Evolutionary conservation across 2,329 filamentous ascomycete genomes (phyloP), one percentile per base, ranked within the genome.

Genomic region (Elsinoe necatrix): DNA sequence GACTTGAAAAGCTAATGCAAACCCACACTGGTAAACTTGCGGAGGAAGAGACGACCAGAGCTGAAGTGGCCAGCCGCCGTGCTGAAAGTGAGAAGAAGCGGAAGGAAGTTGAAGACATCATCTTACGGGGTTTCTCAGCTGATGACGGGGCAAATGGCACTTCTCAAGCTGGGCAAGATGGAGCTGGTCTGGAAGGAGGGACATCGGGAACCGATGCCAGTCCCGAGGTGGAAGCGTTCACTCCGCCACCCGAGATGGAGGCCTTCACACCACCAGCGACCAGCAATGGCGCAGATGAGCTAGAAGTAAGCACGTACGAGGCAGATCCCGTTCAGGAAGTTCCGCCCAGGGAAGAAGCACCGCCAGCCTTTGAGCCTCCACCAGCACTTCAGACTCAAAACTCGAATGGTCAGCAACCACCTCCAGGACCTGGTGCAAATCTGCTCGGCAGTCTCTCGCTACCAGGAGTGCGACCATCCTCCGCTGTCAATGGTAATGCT

Each of bases 51-150:
- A 72, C 77, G 3, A 78, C 85, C 34, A 75, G 83, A n/a, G 68
- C 77, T 5, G 80, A 86, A 14, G 72, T 97, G 18, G 73, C 77
- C 2, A 76, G 75, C n/a, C 83, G 85, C 57, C 89, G 86, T 63
- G 72, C 75, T 1, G 82, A 84, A 57, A 88, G 90, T 14, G 91
- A 96, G 64, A 75, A 78, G 16, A 91, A 89, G 72, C 95, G 95
- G 71, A 83, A 85, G 54, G 86, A 93, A 48, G 90, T 98, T 6
- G 93, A 98, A 70, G 83, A 92, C 62, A 85, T 83, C 50, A 97
- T 98, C 63, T 89, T 98, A 80, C 83, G 86, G 54, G 89, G 88
- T 7, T 79, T 95, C 20, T 82, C 83, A 12, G 80, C 51, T 2
- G 51, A 62, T 11, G 52, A 54, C n/a, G 50, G 51, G 2, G 39